Conservation (phyloP, 169 alveolate genomes). For the Cryptosporidium ubiquitum region DNA sequence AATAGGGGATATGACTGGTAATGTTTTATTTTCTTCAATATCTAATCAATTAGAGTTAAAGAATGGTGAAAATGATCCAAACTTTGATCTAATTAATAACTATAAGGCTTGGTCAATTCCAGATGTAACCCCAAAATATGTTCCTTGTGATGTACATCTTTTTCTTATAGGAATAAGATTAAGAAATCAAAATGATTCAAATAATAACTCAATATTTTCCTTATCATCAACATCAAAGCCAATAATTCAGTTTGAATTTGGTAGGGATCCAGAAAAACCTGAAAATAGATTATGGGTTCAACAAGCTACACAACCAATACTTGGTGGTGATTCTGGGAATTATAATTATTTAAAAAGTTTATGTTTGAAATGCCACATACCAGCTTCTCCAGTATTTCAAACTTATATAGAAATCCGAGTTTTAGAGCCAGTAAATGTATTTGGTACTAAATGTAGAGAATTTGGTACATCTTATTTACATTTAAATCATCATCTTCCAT, state of each 20-base stretch:
- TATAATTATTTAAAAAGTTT: constrained; percentile 55
- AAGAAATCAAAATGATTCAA: constrained; percentile 33
- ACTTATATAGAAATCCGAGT: constrained; percentile 63
- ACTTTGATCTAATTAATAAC: background rate
- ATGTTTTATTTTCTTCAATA: constrained; percentile 20
- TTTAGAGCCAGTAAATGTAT: constrained; percentile 59
- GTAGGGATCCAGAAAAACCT: constrained; percentile 73
- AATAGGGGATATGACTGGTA: constrained; percentile 42
- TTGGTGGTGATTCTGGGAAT: constrained; percentile 60
- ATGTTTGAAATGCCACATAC: constrained; percentile 69
- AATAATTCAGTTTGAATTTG: constrained; percentile 66
- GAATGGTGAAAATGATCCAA: background rate
- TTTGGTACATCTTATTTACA: constrained; percentile 71
- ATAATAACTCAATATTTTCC: constrained; percentile 33
- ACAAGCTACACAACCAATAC: constrained; percentile 62
- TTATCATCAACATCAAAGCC: constrained; percentile 45
- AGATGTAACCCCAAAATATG: constrained; percentile 69
- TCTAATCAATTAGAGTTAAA: background rate
- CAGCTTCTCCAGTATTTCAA: constrained; percentile 71
- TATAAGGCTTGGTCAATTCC: constrained; percentile 45
- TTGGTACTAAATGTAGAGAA: constrained; percentile 65
- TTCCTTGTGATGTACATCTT: constrained; percentile 70
- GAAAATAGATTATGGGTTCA: constrained; percentile 72
- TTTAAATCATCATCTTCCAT: constrained; percentile 70
- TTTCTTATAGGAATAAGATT: constrained; percentile 66